A percentile compares a stretch with the other conserved stretches of the same genome.
Evolutionary conservation across 495 filamentous ascomycete species (phyloP).

Genomic region (Thermothielavioides terrestris): DNA sequence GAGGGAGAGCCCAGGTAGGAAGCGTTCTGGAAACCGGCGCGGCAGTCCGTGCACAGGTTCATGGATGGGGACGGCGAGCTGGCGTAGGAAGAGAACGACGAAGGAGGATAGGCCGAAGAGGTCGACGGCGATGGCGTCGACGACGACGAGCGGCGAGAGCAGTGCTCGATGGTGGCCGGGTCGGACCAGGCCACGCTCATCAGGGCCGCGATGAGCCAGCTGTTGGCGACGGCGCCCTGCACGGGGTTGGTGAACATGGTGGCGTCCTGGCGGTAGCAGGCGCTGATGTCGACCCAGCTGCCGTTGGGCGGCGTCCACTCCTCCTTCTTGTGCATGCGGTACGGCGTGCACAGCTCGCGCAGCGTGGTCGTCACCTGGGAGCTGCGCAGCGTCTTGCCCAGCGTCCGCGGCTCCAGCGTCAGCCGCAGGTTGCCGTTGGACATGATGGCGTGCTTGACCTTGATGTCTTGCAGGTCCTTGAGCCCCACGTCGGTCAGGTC

Average conservation of each 20-base stretch:
- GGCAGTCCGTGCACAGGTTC: no score
- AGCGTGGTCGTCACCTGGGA: conserved; percentile 24
- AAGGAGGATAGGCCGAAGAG: no score
- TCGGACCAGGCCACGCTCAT: conserved; percentile 31
- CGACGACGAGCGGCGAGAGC: not conserved
- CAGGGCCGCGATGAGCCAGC: conserved; percentile 31
- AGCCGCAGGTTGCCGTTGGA: conserved; percentile 32
- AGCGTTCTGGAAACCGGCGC: no score
- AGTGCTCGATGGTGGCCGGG: conserved; percentile 25
- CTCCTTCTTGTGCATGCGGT: conserved; percentile 16
- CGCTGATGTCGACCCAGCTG: conserved; percentile 24
- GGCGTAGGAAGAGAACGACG: no score
- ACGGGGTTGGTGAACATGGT: conserved; percentile 29
- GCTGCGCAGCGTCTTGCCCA: conserved; percentile 25
- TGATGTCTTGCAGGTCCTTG: conserved; percentile 20
- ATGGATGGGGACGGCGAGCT: no score
- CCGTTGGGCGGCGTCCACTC: conserved; percentile 24
- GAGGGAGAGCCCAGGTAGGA: no score
- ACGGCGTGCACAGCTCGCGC: conserved; percentile 28
- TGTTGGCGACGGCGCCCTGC: conserved; percentile 28
- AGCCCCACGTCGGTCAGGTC: conserved; percentile 28
- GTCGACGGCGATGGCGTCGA: not conserved
- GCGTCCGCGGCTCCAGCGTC: conserved; percentile 17
- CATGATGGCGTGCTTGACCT: conserved; percentile 28
- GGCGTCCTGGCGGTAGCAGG: conserved; percentile 9